A percentile compares a stretch with the other conserved stretches of the same genome.
phyloP scores from a whole-genome alignment of 495 filamentous ascomycete genomes.

The Haplographium delicatum region DNA sequence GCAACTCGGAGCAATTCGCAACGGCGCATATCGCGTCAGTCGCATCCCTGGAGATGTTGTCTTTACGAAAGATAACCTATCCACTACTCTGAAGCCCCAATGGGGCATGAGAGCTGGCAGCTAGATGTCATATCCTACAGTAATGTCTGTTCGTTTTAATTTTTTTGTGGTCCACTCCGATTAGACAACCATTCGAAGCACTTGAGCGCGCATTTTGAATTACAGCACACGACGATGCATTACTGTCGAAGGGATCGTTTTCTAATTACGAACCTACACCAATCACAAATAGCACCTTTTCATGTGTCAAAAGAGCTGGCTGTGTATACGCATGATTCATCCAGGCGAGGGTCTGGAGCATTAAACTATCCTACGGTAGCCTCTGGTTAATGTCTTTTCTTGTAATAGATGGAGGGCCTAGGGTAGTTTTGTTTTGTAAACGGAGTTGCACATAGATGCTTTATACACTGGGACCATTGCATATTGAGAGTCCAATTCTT shows the following conservation, averaged over 20 bases:
- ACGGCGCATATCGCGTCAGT: conserved; percentile 86
- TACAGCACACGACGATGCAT: not conserved
- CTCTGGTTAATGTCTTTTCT: conserved; percentile 13
- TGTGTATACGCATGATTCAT: conserved; percentile 11
- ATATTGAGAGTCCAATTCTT: not conserved
- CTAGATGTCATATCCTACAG: conserved; percentile 5
- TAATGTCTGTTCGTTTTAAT: conserved; percentile 9
- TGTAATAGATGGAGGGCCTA: conserved; percentile 19
- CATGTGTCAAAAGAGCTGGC: conserved; percentile 13
- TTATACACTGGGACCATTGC: no score
- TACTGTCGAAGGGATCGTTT: not conserved
- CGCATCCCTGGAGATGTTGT: conserved; percentile 78
- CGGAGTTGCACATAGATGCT: not conserved
- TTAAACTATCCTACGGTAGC: not conserved
- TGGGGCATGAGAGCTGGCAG: conserved; percentile 58
- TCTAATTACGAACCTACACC: not conserved
- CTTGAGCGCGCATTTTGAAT: conserved; percentile 26
- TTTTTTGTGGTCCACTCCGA: conserved; percentile 8
- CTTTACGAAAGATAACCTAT: conserved; percentile 71
- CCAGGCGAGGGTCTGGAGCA: no score
- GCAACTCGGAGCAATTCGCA: conserved; percentile 73
- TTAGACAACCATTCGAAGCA: conserved; percentile 18
- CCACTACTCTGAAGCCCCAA: conserved; percentile 64
- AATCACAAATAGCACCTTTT: not conserved
- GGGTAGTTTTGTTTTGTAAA: not conserved